phyloP scores from a whole-genome alignment of 495 filamentous ascomycete species.

The Penicillium angulare region DNA sequence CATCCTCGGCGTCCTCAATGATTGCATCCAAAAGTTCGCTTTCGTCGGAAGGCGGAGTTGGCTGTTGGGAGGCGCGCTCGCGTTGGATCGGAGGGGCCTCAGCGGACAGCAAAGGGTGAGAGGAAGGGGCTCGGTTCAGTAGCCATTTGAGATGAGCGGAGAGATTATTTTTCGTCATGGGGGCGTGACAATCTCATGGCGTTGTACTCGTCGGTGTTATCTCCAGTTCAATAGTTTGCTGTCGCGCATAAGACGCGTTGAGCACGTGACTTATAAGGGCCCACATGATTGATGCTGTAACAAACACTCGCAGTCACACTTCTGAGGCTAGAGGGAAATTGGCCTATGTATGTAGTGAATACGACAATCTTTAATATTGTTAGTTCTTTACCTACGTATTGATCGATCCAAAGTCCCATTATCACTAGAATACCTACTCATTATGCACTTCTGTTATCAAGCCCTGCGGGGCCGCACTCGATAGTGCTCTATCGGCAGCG shows the following conservation, averaged over 20 bases:
- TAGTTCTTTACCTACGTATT: no score
- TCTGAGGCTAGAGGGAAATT: no score
- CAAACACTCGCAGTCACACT: no score
- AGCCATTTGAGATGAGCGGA: constrained; percentile 51
- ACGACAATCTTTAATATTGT: no score
- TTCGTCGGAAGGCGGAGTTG: constrained; percentile 20
- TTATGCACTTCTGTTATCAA: neutral
- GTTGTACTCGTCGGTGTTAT: constrained; percentile 8
- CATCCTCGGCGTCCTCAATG: constrained; percentile 25
- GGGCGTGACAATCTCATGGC: constrained; percentile 35
- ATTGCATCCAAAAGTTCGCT: constrained; percentile 18
- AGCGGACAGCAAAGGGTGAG: constrained; percentile 32
- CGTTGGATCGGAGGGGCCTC: constrained; percentile 18
- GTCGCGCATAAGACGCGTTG: constrained; percentile 27
- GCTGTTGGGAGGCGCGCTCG: constrained; percentile 15
- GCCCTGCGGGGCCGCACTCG: neutral
- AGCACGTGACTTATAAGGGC: constrained; percentile 30
- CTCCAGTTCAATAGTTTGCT: constrained; percentile 1
- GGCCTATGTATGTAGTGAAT: no score
- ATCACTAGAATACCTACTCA: neutral
- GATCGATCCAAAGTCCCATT: no score
- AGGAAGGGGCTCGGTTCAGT: constrained; percentile 39
- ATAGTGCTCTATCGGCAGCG: neutral
- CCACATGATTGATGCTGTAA: no score
- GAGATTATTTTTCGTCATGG: constrained; percentile 56